phyloP scores from a whole-genome alignment of 202 grass and related monocot species.

The Setaria italica region DNA sequence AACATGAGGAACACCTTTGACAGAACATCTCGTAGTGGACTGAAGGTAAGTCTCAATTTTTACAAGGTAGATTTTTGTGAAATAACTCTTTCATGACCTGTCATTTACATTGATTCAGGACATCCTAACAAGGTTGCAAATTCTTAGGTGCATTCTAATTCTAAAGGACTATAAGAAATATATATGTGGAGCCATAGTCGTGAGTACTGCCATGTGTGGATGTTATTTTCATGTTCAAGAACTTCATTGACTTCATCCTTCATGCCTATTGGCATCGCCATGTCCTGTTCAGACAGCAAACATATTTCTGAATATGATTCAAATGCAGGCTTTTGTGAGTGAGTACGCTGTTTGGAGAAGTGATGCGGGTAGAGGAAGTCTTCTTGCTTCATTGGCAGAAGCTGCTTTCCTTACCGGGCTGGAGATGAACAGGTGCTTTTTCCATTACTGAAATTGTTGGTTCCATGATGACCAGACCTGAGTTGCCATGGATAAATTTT shows the following conservation, averaged over 20 bases:
- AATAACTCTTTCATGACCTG: not conserved
- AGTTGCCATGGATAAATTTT: not conserved
- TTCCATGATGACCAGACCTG: not conserved
- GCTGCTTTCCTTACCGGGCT: slow-evolving; percentile 84
- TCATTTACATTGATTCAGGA: slow-evolving; percentile 18
- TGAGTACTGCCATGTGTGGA: too few relatives aligned
- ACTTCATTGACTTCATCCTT: too few relatives aligned
- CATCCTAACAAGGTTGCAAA: not conserved
- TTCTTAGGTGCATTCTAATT: not conserved
- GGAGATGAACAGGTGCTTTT: slow-evolving; percentile 73
- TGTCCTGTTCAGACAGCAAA: too few relatives aligned
- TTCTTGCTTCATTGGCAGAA: slow-evolving; percentile 80
- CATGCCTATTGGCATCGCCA: too few relatives aligned
- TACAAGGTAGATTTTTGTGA: slow-evolving; percentile 32
- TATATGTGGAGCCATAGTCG: too few relatives aligned
- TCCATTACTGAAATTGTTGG: not conserved
- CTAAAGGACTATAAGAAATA: not conserved
- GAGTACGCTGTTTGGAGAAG: slow-evolving; percentile 54
- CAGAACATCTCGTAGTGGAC: too few relatives aligned
- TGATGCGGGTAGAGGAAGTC: slow-evolving; percentile 84
- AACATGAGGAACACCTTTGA: too few relatives aligned
- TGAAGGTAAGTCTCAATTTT: not conserved
- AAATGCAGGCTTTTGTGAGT: too few relatives aligned
- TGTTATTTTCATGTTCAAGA: too few relatives aligned
- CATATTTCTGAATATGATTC: too few relatives aligned